A percentile compares a stretch with the other conserved stretches of the same genome.
These are phyloP conservation scores for Saccharomycopsis malanga DNA, from an alignment of 805 yeast genomes.

Conservation along the genomic window DNA sequence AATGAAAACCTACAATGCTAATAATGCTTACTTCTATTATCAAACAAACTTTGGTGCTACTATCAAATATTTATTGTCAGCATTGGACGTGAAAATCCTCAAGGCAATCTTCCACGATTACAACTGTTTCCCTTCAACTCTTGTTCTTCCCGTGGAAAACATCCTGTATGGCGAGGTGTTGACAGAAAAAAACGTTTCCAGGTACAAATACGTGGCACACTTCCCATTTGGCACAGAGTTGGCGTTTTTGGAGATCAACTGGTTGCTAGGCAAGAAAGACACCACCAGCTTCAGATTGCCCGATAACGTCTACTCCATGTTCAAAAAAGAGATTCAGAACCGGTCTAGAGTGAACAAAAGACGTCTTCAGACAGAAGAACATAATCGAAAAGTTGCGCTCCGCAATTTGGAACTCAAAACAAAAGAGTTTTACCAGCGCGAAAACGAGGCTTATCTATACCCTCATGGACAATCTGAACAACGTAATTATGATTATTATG, in stretches of 20 bases:
- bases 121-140: conserved; percentile 57
- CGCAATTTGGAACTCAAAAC: conserved; percentile 51
- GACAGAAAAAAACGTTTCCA: conserved; percentile 46
- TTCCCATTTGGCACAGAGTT: conserved; percentile 80
- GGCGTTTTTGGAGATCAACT: conserved; percentile 79
- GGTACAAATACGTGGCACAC: conserved; percentile 70
- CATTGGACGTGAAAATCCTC: conserved; percentile 73
- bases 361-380: conserved; percentile 54
- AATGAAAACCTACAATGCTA: conserved; percentile 29
- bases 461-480: not conserved
- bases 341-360: conserved; percentile 45
- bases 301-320: conserved; percentile 37
- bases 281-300: conserved; percentile 29
- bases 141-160: conserved; percentile 60
- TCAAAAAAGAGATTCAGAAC: conserved; percentile 48
- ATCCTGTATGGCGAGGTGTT: conserved; percentile 59
- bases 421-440: conserved; percentile 51
- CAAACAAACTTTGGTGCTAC: conserved; percentile 69
- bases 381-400: conserved; percentile 49
- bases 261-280: conserved; percentile 40
- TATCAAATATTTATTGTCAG: conserved; percentile 61
- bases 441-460: conserved; percentile 35
- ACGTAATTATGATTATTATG: not conserved
- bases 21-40: conserved; percentile 59
- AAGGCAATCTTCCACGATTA: conserved; percentile 56